Base-by-base conservation (phyloP, 1,284 basidiomycete species). In the Moesziomyces sp. region DNA sequence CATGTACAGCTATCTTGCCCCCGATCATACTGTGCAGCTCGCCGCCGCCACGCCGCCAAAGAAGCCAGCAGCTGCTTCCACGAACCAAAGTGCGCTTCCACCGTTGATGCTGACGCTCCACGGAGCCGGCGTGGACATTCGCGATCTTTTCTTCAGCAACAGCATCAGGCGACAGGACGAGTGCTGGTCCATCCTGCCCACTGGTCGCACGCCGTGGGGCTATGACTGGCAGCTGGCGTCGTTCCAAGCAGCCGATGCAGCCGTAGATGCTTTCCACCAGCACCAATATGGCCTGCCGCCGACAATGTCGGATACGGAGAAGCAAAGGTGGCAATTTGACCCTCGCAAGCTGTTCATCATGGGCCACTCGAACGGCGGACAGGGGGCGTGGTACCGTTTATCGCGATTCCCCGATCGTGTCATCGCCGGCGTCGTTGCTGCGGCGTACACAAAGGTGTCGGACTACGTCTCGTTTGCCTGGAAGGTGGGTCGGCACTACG, bases 321-420 rank as follows among this genome's bases (percentile, higher is more conserved):
- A 34, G 7, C 56, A 54, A 16, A 14, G 13, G 3, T 70, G 67
- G 67, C 58, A 59, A 11, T 71, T 68, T 14, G 50, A 77, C 24
- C 69, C 59, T 1, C 13, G 47, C 23, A 86, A 86, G 30, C 88
- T 90, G 0, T 83, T 92, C 11, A 79, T 94, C 8, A 86, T 94
- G 47, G 94, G 94, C 0, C 94, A 97, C 81, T 95, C 93, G 2
- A 97, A 97, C 81, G 94, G 94, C 10, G 94, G 93, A 3, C 94
- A 96, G 84, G 94, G 94, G 0, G 87, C 91, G 3, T 94, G 93
- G 91, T 90, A 93, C 81, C 80, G 91, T 6, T 89, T 91, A 1
- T 88, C 89, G 24, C 87, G 91, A 59, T 92, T 88, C 80, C 93
- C 93, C 0, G 93, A 95, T 81, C 87, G 88, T 42, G 88, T 93